Percentiles rank a stretch among this genome's conserved stretches.
These are phyloP conservation scores for Crithidia brevicula DNA, from an alignment of 208 protist species.

Conservation along the genomic window DNA sequence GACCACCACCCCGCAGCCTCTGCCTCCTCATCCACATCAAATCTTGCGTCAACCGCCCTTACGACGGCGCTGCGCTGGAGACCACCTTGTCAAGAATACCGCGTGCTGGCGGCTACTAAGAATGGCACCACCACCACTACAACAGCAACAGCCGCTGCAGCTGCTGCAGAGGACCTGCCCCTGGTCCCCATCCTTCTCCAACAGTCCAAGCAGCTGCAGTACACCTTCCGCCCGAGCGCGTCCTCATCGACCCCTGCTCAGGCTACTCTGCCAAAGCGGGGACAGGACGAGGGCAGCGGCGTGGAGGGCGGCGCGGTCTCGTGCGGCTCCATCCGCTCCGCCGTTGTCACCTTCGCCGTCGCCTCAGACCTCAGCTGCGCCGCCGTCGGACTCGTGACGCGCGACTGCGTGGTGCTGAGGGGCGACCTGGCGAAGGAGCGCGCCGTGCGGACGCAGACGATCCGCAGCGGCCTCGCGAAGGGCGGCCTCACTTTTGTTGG, in stretches of 20 bases:
- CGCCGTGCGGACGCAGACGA: slow-evolving; percentile 29
- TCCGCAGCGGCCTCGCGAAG: slow-evolving; percentile 40
- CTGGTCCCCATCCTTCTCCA: slow-evolving; percentile 28
- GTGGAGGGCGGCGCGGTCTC: slow-evolving; percentile 15
- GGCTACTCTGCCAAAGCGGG: background rate
- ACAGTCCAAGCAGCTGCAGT: slow-evolving; percentile 23
- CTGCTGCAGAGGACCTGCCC: slow-evolving; percentile 9
- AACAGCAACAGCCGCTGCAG: background rate
- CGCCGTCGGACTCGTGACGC: slow-evolving; percentile 85
- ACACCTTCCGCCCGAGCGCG: slow-evolving; percentile 10
- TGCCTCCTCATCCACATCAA: background rate
- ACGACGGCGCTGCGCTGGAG: slow-evolving; percentile 25
- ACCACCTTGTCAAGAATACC: slow-evolving; percentile 53
- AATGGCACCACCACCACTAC: slow-evolving; percentile 15
- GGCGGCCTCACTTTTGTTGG: slow-evolving; percentile 54
- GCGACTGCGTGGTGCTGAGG: slow-evolving; percentile 74
- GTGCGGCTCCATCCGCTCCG: slow-evolving; percentile 34
- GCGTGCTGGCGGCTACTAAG: slow-evolving; percentile 38
- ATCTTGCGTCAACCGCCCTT: slow-evolving; percentile 8
- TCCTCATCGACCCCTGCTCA: background rate
- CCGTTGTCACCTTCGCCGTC: slow-evolving; percentile 85
- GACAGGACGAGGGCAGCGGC: background rate
- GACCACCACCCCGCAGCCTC: slow-evolving; percentile 1
- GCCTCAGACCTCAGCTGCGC: slow-evolving; percentile 81
- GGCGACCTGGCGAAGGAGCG: slow-evolving; percentile 58